Base-by-base conservation (phyloP, 179 eudicot species). In the Actinidia chinensis region DNA sequence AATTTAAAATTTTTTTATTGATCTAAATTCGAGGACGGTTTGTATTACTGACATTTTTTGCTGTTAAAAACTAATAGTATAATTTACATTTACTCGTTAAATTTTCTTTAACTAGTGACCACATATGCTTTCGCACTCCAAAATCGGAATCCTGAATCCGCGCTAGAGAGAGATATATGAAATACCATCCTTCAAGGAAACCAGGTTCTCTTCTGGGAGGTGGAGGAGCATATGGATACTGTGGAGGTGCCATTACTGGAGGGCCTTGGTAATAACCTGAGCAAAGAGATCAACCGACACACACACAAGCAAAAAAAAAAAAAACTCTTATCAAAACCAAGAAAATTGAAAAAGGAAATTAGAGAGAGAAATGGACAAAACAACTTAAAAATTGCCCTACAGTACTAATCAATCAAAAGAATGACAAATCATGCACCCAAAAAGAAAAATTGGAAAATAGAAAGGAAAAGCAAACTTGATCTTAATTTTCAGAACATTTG, bases 181-280 rank as follows among this genome's bases (percentile, higher is more conserved):
- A 4, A 33, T 85, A 89, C 97, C 91, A 88, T 81, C 94, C 92
- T 61, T 92, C 94, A 67, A 92, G 89, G 68, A 92, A 92, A 82
- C 94, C 89, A 61, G 87, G 69, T 47, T 84, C 84, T 60, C 83
- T 85, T 50, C 79, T 81, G 8, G 90, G 90, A 0, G 91, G 92
- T 0, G 90, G 92, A 59, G 93, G 75, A 76, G 91, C 88, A 54
- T 91, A 90, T n/a, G n/a, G n/a, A 63, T 63, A 63, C 40, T 89
- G 90, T 42, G 97, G 97, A 14, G 97, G 97, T 76, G 97, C 92
- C 92, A 87, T 87, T 60, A 90, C 97, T 0, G 94, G 97, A 44
- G 94, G 97, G 51, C 97, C 97, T 84, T 90, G 92, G 76, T 90
- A 89, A 64, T 90, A 88, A 17, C 92, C 92, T 90, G 76, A 46